Base-by-base conservation (phyloP, 768 basidiomycete genomes). In the Xanthoconium stramineum region DNA sequence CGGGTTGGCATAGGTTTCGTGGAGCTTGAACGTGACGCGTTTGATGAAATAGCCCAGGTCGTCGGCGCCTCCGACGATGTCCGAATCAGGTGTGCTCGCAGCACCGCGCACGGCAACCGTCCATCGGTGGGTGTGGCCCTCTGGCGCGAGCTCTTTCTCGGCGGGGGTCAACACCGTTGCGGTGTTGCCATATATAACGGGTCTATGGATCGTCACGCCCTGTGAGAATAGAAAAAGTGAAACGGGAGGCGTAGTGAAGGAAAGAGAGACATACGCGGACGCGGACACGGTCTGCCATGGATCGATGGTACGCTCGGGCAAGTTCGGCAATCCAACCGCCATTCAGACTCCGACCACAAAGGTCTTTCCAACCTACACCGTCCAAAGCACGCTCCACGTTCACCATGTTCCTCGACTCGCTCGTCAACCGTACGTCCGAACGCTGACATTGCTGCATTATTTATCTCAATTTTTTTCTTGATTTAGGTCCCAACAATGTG, bases 161-260 rank as follows among this genome's bases (percentile, higher is more conserved):
- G 85, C 83, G 15, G 81, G 74, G 0, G 83, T 86, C 58, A 99
- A 71, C 52, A 93, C 83, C 1, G 82, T 79, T 33, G 96, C 92
- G 13, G 88, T 90, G 70, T 98, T 98, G 47, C 97, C 97, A 74
- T 98, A 98, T 57, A 98, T 91, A 61, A 99, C 84, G 2, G 95
- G 92, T 47, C 97, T 81, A 69, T 84, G 85, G 50, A 98, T 91
- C 61, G 83, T 89, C 40, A 95, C 75, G 36, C 94, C 94, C 93
- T 96, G 63, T n/a, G 35, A 30, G 50, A 37, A 20, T 28, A 35
- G n/a, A 6, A 19, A 14, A 20, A 7, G 29, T 9, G 30, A 17
- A 32, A 13, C 8, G 15, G 46, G n/a, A 5, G 35, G 6, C 32
- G 28, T 15, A 0, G 15, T 20, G 8, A 15, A 24, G 3, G 8